A percentile compares a stretch with the other conserved stretches of the same genome.
phyloP scores from a whole-genome alignment of 768 basidiomycete genomes.

The Lactarius pseudohatsudake region DNA sequence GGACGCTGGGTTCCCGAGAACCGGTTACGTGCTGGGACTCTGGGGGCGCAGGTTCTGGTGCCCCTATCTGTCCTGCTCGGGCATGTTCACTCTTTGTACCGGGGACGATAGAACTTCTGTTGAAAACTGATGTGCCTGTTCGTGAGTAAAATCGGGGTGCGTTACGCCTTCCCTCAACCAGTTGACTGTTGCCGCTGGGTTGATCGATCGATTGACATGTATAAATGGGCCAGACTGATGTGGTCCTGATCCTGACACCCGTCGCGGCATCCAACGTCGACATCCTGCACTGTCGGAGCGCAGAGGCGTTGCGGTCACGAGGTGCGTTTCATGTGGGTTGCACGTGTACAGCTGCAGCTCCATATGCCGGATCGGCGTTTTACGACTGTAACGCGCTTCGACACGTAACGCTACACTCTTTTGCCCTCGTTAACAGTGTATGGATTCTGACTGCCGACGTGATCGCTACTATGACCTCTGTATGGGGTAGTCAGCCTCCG shows the following conservation, averaged over 20 bases:
- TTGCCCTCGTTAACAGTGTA: slow-evolving; percentile 54
- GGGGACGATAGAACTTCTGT: slow-evolving; percentile 48
- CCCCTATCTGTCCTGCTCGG: slow-evolving; percentile 54
- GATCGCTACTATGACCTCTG: slow-evolving; percentile 47
- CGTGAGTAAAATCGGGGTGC: slow-evolving; percentile 62
- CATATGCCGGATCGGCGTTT: slow-evolving; percentile 5
- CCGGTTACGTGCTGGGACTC: slow-evolving; percentile 53
- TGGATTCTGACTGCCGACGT: slow-evolving; percentile 54
- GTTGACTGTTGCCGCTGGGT: background rate
- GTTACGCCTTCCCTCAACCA: slow-evolving; percentile 22
- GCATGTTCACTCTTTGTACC: slow-evolving; percentile 53
- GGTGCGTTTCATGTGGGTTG: slow-evolving; percentile 40
- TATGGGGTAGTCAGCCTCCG: slow-evolving; percentile 40
- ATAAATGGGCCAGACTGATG: slow-evolving; percentile 47
- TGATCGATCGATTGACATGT: background rate
- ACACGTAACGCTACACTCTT: slow-evolving; percentile 42
- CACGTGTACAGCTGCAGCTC: background rate
- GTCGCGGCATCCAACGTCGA: slow-evolving; percentile 59
- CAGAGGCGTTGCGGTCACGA: slow-evolving; percentile 59
- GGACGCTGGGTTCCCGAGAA: slow-evolving; percentile 71
- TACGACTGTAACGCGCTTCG: slow-evolving; percentile 46
- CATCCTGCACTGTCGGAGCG: slow-evolving; percentile 57
- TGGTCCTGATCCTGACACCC: slow-evolving; percentile 48
- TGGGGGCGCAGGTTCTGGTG: slow-evolving; percentile 47
- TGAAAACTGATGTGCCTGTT: slow-evolving; percentile 58